A percentile compares a stretch with the other conserved stretches of the same genome.
phyloP scores from a whole-genome alignment of 768 basidiomycete genomes.

The Glaciozyma martinii region DNA sequence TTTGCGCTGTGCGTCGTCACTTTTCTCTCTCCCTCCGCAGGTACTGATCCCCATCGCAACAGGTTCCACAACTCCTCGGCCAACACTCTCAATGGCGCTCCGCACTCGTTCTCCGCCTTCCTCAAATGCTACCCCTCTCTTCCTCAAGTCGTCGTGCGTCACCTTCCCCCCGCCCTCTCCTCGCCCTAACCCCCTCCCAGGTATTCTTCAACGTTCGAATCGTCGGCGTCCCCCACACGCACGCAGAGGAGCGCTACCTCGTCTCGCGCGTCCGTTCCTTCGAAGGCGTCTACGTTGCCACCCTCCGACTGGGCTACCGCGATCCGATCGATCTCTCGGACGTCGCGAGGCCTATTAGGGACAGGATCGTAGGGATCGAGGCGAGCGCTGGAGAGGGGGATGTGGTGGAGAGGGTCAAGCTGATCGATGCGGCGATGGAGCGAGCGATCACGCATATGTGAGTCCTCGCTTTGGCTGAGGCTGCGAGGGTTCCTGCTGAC shows the following conservation, averaged over 20 bases:
- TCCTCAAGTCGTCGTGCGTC: constrained; percentile 45
- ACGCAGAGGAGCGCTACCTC: constrained; percentile 49
- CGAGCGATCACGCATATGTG: constrained; percentile 53
- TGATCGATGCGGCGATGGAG: constrained; percentile 44
- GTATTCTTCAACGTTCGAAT: constrained; percentile 57
- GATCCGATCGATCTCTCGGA: constrained; percentile 49
- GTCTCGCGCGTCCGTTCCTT: constrained; percentile 53
- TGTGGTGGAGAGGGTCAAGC: constrained; percentile 39
- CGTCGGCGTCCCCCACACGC: constrained; percentile 49
- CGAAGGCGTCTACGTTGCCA: constrained; percentile 40
- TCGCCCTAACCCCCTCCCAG: constrained; percentile 35
- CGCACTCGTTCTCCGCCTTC: constrained; percentile 59
- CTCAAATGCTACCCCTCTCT: constrained; percentile 60
- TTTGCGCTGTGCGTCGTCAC: neutral
- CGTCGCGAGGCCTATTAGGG: constrained; percentile 40
- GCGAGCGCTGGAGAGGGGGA: constrained; percentile 36
- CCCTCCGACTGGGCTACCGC: constrained; percentile 49
- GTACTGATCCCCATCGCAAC: neutral
- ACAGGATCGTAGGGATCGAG: constrained; percentile 50
- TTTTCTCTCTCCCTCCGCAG: too few relatives aligned
- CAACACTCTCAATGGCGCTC: constrained; percentile 45
- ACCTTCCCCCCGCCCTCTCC: too few relatives aligned
- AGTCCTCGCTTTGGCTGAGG: constrained; percentile 29
- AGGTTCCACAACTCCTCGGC: constrained; percentile 28
- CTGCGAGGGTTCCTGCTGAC: neutral